Evolutionary conservation across 2,329 filamentous ascomycete genomes (phyloP), one percentile per base, ranked within the genome.

Genomic region (Colletotrichum nymphaeae): DNA sequence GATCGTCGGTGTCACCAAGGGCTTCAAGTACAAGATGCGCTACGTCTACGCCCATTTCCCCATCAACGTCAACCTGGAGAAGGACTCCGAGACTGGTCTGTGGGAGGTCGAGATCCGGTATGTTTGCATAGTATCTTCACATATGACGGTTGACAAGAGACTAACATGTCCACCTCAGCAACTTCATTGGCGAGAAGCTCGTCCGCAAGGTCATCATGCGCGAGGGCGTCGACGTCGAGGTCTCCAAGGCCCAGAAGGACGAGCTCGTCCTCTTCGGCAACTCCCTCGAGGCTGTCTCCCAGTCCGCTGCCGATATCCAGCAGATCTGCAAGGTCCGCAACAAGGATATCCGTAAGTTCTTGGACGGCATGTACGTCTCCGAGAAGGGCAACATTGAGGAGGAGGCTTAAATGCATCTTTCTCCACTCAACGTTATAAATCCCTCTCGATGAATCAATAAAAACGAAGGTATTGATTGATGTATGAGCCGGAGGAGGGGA

Each of bases 291-390:
- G 92, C 92, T 85, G 97, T 99, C 79, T 99, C 97, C 83, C 97
- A 99, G 90, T 95, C 93, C 84, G 97, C 97, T 79, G 97, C 97
- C 88, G 97, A 99, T 87, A 98, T 99, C 86, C 97, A 99, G 91
- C 97, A 99, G 89, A 95, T 97, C 88, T 99, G 97, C 95, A 92
- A 92, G 89, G 97, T 99, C 88, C 93, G 95, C 87, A 99, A 99
- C 94, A 99, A 99, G 95, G 97, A 99, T 98, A 99, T 99, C 91
- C 95, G 97, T 90, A 98, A 98, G 94, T 99, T 99, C 94, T 93
- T 99, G 91, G 97, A 99, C 90, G 97, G 97, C 93, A 91, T 99
- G 87, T 99, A 99, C 91, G 97, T 99, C 84, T 98, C 95, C 85
- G 97, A 99, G 94, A 94, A 95, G 90, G 93, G 94, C 88, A 98